Base-by-base conservation (phyloP, 2,329 filamentous ascomycete species). In the Davidsoniella australis region DNA sequence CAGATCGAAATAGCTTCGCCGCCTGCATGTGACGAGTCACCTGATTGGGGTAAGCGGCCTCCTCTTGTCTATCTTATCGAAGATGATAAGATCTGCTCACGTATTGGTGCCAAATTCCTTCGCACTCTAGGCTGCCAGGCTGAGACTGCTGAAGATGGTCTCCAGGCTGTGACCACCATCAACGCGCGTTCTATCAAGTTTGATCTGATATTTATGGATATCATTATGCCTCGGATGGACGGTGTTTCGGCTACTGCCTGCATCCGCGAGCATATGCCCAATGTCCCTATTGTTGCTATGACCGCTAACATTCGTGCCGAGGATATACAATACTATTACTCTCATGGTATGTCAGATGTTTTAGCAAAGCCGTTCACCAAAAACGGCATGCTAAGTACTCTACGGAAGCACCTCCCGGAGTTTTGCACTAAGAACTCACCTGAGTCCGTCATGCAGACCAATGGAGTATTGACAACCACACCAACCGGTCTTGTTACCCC, bases 281-380 rank as follows among this genome's bases (percentile, higher is more conserved):
- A 80, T 5, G 80, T 84, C 17, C 91, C 91, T 0, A 93, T 98
- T 58, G 85, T 98, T 52, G 91, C 91, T 43, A 96, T 98, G 91
- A 98, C 91, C 2, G 95, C 89, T 3, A 98, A 96, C 61, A 96
- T 98, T 55, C 78, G 91, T 55, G 88, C 86, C 53, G 89, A 95
- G 59, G 91, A 98, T 61, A 93, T 96, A 54, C 85, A 89, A 48
- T 88, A 93, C 67, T 98, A 98, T 62, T 96, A 95, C 67, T 81
- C 89, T 58, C 88, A 94, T 66, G 91, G 88, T 91, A 95, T 98
- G 88, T 93, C 94, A 60, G 91, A 94, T 60, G 89, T 98, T 16
- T 68, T 98, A 53, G 89, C 91, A 0, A 98, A 98, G 61, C 91
- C 91, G 0, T 98, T 98, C 62, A 98, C 91, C 4, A 82, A 83